phyloP scores from a whole-genome alignment of 495 filamentous ascomycete species.

The Podospora tetraspora region DNA sequence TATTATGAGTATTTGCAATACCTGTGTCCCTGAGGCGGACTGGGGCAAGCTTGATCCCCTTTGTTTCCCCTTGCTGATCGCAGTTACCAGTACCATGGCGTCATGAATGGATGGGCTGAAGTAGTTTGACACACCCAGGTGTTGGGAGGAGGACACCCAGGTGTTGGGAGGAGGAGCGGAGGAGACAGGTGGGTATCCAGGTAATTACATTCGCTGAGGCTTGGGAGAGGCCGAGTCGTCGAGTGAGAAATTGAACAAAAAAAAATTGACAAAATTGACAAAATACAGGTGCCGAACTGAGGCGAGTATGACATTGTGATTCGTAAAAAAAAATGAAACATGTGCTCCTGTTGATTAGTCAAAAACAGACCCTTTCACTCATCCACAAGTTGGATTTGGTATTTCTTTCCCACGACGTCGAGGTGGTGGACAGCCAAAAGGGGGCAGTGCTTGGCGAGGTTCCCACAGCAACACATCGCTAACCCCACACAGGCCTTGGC shows the following conservation, averaged over 20 bases:
- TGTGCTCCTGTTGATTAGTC: background rate
- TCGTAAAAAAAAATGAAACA: background rate
- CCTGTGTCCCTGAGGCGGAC: too few species aligned
- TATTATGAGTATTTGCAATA: too few species aligned
- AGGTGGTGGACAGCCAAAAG: background rate
- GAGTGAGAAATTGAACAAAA: background rate
- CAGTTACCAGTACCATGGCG: background rate
- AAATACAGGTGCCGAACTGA: too few species aligned
- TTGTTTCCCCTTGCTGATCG: background rate
- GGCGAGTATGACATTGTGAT: background rate
- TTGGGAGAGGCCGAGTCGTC: background rate
- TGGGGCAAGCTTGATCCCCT: background rate
- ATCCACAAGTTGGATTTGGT: background rate
- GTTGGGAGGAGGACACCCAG: background rate
- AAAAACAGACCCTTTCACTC: background rate
- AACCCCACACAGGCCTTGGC: background rate
- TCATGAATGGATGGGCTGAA: background rate
- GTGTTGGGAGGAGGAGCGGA: too few species aligned
- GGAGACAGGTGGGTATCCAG: background rate
- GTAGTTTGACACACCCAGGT: background rate
- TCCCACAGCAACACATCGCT: background rate
- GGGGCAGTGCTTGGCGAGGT: background rate
- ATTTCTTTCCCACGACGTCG: background rate
- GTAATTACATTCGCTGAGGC: background rate
- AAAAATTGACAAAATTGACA: background rate